These are phyloP conservation scores for Plantago coronopus DNA, from an alignment of 305 asterid species.

Conservation along the genomic window DNA sequence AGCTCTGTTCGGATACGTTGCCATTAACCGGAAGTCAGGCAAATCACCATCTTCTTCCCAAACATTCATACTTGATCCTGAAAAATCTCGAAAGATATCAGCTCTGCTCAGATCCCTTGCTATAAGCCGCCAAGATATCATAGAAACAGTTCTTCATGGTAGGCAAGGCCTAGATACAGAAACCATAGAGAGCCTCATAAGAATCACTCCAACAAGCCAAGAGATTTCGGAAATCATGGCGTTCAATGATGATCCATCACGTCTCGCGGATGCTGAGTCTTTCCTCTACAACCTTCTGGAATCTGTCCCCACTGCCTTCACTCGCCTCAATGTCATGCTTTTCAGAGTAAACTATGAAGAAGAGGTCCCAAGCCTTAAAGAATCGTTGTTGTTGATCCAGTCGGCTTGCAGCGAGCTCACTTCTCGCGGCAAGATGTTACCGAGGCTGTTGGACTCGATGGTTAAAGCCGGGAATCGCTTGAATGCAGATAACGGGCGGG, in stretches of 20 bases:
- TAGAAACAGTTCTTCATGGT: constrained; percentile 57
- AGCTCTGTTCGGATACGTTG: constrained; percentile 85
- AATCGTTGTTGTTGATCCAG: constrained; percentile 49
- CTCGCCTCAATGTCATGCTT: constrained; percentile 65
- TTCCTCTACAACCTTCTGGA: constrained; percentile 78
- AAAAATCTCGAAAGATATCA: constrained; percentile 76
- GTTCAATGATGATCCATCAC: constrained; percentile 64
- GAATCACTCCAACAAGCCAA: constrained; percentile 62
- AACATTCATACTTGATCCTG: constrained; percentile 82
- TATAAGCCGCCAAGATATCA: constrained; percentile 51
- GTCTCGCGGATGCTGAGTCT: constrained; percentile 81
- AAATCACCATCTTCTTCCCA: constrained; percentile 67
- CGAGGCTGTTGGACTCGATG: constrained; percentile 84
- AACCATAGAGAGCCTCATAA: constrained; percentile 59
- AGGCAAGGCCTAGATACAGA: constrained; percentile 51
- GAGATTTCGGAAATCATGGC: constrained; percentile 53
- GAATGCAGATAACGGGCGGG: constrained; percentile 88
- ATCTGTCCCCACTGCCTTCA: constrained; percentile 73
- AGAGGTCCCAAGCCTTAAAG: constrained; percentile 51
- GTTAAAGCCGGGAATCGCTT: constrained; percentile 82
- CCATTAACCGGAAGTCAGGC: constrained; percentile 64
- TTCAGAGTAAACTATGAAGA: constrained; percentile 48
- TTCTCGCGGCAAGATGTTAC: constrained; percentile 55
- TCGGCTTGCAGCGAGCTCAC: constrained; percentile 72
- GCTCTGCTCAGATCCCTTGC: constrained; percentile 74